These are phyloP conservation scores for Onygena corvina DNA, from an alignment of 2,329 filamentous ascomycete species.

Conservation along the genomic window DNA sequence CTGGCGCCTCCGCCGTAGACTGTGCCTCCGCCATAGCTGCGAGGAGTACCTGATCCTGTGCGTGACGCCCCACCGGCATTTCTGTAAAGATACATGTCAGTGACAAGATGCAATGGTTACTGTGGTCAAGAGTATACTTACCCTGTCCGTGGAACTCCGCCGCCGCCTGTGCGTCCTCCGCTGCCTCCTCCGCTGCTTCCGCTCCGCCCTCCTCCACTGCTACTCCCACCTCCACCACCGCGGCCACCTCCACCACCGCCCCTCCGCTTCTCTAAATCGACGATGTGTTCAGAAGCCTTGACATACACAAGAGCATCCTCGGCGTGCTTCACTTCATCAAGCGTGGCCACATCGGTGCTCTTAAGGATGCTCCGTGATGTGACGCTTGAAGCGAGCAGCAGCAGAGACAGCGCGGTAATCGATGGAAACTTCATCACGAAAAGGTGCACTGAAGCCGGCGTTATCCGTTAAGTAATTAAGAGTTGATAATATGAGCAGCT, in stretches of 20 bases:
- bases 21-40: conserved; percentile 38
- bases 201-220: conserved; percentile 16
- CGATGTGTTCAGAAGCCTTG: conserved; percentile 13
- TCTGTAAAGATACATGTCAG: conserved; percentile 7
- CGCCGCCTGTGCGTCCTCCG: conserved; percentile 14
- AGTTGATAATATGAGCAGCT: no score
- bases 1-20: conserved; percentile 46
- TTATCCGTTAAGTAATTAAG: no score
- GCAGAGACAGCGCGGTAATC: conserved; percentile 17
- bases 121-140: background rate
- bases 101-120: background rate
- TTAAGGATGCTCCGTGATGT: conserved; percentile 20
- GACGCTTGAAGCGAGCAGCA: conserved; percentile 22
- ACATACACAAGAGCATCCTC: conserved; percentile 1
- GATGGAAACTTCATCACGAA: conserved; percentile 25
- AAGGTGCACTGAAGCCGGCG: background rate
- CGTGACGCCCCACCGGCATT: conserved; percentile 15
- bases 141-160: conserved; percentile 7
- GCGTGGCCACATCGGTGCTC: background rate
- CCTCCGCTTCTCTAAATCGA: conserved; percentile 38
- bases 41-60: conserved; percentile 20
- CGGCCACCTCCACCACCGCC: conserved; percentile 40
- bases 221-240: conserved; percentile 26
- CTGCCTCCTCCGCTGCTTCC: conserved; percentile 17
- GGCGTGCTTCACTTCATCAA: background rate